phyloP scores from a whole-genome alignment of 2,329 filamentous ascomycete genomes.

The Phaeoacremonium minimum region DNA sequence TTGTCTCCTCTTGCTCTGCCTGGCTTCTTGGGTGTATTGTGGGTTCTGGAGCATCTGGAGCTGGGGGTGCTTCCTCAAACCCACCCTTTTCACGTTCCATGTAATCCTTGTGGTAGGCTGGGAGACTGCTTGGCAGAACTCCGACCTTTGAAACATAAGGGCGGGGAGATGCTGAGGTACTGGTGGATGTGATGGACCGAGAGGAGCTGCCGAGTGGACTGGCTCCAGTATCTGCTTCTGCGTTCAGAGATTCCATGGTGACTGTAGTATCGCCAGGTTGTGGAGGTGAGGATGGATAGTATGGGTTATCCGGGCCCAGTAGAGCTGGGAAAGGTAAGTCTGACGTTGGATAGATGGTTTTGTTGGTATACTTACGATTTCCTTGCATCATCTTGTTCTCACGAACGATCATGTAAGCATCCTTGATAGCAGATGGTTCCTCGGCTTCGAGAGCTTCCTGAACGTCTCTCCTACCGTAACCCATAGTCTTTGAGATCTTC shows the following conservation, averaged over 20 bases:
- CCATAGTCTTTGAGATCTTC: slow-evolving; percentile 97
- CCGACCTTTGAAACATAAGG: slow-evolving; percentile 80
- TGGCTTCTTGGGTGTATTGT: slow-evolving; percentile 50
- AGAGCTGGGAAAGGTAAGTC: slow-evolving; percentile 37
- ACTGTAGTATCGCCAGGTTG: slow-evolving; percentile 49
- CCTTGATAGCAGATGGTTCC: slow-evolving; percentile 96
- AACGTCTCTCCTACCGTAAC: slow-evolving; percentile 91
- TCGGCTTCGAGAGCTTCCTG: slow-evolving; percentile 88
- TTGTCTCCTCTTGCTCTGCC: slow-evolving; percentile 77
- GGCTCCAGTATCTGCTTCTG: slow-evolving; percentile 28
- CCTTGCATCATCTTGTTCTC: slow-evolving; percentile 97
- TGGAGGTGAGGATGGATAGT: slow-evolving; percentile 39
- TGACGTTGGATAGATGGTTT: slow-evolving; percentile 6
- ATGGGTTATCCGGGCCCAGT: slow-evolving; percentile 36
- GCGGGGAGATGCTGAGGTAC: slow-evolving; percentile 40
- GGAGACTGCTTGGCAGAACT: slow-evolving; percentile 85
- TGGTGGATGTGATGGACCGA: slow-evolving; percentile 47
- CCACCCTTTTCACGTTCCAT: slow-evolving; percentile 68
- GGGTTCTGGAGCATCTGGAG: slow-evolving; percentile 43
- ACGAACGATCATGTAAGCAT: slow-evolving; percentile 95
- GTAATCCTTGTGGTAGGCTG: slow-evolving; percentile 84
- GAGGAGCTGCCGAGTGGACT: slow-evolving; percentile 52
- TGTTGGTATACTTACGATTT: slow-evolving; percentile 65
- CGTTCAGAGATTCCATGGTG: slow-evolving; percentile 35
- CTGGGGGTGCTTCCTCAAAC: slow-evolving; percentile 36